Evolutionary conservation across 306 rosid species (phyloP).

Genomic region (Vicia sativa): DNA sequence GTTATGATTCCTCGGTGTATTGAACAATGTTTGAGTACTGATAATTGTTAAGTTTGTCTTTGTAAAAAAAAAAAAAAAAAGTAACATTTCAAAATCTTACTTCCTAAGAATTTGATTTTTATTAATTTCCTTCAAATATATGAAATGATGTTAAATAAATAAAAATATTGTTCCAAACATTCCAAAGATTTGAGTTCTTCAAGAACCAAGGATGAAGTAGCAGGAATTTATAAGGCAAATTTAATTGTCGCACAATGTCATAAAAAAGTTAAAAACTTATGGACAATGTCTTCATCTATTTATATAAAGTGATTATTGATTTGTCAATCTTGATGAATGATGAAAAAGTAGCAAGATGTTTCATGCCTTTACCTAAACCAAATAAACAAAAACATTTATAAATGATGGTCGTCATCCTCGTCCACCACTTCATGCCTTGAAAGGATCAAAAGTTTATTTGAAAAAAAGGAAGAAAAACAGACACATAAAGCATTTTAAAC

Average conservation of each 20-base stretch:
- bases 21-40: too few species aligned
- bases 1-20: too few species aligned
- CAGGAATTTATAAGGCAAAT: background rate
- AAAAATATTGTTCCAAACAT: background rate
- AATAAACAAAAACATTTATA: conserved; percentile 37
- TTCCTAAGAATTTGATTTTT: too few species aligned
- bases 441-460: conserved; percentile 48
- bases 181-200: background rate
- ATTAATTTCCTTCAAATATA: too few species aligned
- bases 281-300: background rate
- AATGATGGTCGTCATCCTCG: conserved; percentile 43
- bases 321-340: conserved; percentile 8
- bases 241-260: background rate
- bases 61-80: too few species aligned
- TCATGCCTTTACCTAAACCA: conserved; percentile 38
- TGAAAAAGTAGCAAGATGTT: conserved; percentile 36
- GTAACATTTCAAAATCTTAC: too few species aligned
- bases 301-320: background rate
- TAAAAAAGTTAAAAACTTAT: background rate
- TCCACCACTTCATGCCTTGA: conserved; percentile 53
- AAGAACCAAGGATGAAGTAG: background rate
- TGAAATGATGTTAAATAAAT: too few species aligned
- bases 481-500: conserved; percentile 34
- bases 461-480: conserved; percentile 33
- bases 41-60: too few species aligned